Conservation (phyloP, 176 grass and related monocot genomes). For the barley (Hordeum vulgare) region DNA sequence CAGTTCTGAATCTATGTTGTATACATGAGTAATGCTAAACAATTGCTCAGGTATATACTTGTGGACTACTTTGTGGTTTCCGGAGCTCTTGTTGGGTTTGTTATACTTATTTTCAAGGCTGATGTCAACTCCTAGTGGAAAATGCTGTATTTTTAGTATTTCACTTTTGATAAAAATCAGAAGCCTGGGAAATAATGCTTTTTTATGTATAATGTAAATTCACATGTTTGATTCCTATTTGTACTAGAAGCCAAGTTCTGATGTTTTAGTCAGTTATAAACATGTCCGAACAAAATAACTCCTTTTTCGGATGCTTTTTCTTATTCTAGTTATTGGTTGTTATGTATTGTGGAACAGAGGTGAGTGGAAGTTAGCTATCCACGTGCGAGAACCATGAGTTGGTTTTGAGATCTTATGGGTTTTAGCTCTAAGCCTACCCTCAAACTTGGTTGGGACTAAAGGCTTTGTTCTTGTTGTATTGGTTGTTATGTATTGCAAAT, state of each 20-base stretch:
- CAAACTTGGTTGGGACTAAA: too few species aligned
- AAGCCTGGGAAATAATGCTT: background rate
- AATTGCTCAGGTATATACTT: background rate
- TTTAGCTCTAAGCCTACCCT: too few species aligned
- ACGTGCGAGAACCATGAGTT: too few species aligned
- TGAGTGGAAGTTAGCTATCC: too few species aligned
- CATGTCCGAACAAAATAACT: background rate
- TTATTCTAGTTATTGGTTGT: background rate
- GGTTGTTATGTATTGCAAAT: background rate
- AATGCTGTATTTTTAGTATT: background rate
- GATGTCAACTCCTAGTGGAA: background rate
- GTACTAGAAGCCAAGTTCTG: background rate
- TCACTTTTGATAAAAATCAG: background rate
- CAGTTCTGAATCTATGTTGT: background rate
- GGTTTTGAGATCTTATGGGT: too few species aligned
- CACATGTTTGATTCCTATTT: background rate
- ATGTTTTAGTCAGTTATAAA: background rate
- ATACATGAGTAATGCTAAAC: background rate
- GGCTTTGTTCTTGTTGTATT: too few species aligned
- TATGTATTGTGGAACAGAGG: too few species aligned
- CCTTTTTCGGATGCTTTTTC: background rate
- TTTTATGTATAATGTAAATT: background rate
- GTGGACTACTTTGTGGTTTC: background rate
- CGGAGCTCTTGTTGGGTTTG: background rate
- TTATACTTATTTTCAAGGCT: background rate